Conservation (phyloP, 1,284 basidiomycete genomes). For the Gomphus bonarii region DNA sequence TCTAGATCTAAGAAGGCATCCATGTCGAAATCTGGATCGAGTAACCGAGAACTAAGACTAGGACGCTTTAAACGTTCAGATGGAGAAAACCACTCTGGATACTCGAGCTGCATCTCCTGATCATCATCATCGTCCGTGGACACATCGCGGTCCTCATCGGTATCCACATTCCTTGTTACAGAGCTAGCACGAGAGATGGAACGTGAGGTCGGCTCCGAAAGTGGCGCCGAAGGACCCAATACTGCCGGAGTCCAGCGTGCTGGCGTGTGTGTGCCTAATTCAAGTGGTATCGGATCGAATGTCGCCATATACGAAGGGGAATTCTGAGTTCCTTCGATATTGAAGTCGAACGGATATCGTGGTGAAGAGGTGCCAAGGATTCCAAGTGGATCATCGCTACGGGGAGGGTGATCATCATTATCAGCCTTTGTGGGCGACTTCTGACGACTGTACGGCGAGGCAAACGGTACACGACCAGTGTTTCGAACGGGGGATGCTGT, state of each 20-base stretch:
- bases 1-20: constrained; percentile 6
- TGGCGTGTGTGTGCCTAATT: not conserved
- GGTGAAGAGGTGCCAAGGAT: constrained; percentile 1
- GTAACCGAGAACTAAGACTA: not conserved
- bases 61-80: not conserved
- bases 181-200: constrained; percentile 4
- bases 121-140: not conserved
- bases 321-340: not conserved
- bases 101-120: not conserved
- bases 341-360: constrained; percentile 7
- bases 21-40: constrained; percentile 8
- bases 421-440: not conserved
- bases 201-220: not conserved
- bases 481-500: constrained; percentile 1
- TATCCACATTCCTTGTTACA: not conserved
- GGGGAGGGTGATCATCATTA: not conserved
- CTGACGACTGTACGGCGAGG: not conserved
- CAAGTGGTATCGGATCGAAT: constrained; percentile 2
- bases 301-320: not conserved
- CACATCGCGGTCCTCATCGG: not conserved
- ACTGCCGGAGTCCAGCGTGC: not conserved
- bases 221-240: not conserved
- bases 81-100: constrained; percentile 1
- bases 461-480: not conserved
- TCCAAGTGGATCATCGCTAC: constrained; percentile 4